Conservation (phyloP, 106 monocot species). For the Dactylorhiza incarnata region DNA sequence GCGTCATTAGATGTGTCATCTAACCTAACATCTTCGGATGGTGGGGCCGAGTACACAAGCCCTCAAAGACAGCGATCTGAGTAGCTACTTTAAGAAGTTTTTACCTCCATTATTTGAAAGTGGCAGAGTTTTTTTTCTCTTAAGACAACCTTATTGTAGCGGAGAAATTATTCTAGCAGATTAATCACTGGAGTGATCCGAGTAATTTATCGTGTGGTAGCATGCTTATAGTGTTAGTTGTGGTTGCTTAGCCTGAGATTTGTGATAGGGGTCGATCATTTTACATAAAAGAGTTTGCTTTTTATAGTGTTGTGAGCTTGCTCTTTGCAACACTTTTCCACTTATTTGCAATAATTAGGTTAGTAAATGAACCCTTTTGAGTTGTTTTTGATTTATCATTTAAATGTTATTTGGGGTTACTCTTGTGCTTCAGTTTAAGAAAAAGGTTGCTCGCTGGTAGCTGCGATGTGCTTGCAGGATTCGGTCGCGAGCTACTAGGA, state of each 20-base stretch:
- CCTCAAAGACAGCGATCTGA: conserved; percentile 23
- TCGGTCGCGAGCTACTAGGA: no score
- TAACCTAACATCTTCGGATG: conserved; percentile 57
- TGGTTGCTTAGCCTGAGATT: background rate
- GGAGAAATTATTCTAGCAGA: background rate
- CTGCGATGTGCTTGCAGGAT: no score
- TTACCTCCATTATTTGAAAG: background rate
- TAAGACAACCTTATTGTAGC: background rate
- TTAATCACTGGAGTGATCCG: background rate
- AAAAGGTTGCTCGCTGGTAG: no score
- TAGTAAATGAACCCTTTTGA: no score
- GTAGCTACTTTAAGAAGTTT: background rate
- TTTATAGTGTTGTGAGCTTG: background rate
- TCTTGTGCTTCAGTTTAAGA: no score
- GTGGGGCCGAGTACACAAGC: conserved; percentile 49
- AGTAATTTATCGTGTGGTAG: background rate
- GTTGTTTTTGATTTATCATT: no score
- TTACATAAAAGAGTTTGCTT: background rate
- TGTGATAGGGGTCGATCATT: background rate
- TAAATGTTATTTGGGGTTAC: no score
- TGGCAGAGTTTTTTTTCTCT: background rate
- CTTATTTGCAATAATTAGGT: background rate
- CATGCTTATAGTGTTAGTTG: background rate
- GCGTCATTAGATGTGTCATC: conserved; percentile 57
- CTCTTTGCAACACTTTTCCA: background rate